Evolutionary conservation across 306 rosid genomes (phyloP), one percentile per base, ranked within the genome.

Genomic region (Pyrus pyrifolia): DNA sequence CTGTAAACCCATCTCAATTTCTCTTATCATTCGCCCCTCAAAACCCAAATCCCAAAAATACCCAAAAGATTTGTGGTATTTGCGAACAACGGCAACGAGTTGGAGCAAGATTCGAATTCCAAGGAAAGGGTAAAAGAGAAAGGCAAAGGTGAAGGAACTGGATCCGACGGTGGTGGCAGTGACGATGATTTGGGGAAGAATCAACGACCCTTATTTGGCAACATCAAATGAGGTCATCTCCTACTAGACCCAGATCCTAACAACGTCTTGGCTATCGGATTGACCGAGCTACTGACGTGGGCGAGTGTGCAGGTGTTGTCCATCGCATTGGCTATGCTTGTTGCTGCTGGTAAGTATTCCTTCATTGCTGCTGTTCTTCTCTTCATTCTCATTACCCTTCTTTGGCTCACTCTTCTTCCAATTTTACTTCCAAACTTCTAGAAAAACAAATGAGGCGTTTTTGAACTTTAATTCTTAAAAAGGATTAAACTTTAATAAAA

Each of bases 271-370:
- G 97, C 96, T n/a, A 79, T 90, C 45, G 91, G 91, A 21, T 80
- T 91, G 85, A 90, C 96, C 11, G 96, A 90, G 75, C 46, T 90
- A 78, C 91, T 93, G 46, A 88, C 97, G 2, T 91, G 98, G 97
- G 96, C 98, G 6, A 90, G 98, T 46, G 90, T 86, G 64, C 96
- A 87, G 81, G 94, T 91, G 8, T 84, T 91, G 73, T 83, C 89
- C 23, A 87, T 90, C 85, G 84, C 97, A 0, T 46, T 86, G 4
- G 94, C 93, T n/a, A 91, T 93, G 61, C 81, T 91, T 42, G 78
- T 90, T 67, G 96, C 97, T n/a, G 94, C 98, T 21, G 81, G 91
- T 31, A 90, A 93, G 80, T 93, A 93, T 83, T 88, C 98, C 42
- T 86, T 90, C 74, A 84, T 93, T 55, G 97, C 93, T 49, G 94